Evolutionary conservation across 208 protist genomes (phyloP).

Genomic region (Spongospora subterranea): DNA sequence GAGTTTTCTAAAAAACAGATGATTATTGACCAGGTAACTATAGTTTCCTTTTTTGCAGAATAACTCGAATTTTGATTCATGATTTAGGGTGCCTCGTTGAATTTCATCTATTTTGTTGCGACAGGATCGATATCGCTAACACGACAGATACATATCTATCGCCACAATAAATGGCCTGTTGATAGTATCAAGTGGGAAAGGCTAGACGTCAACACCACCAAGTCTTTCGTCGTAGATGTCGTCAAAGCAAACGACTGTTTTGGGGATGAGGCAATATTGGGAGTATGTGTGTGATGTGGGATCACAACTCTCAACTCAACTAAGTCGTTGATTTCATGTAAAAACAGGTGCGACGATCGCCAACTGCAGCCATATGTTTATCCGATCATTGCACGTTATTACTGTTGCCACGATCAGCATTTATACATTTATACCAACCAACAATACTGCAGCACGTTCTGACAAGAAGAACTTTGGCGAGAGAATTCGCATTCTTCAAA

Average conservation of each 20-base stretch:
- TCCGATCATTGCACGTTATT: not conserved
- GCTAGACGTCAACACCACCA: not conserved
- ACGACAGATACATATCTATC: not conserved
- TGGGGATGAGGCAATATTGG: not conserved
- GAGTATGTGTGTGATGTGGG: not conserved
- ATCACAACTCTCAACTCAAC: not conserved
- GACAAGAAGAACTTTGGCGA: not conserved
- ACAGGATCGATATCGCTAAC: slow-evolving; percentile 19
- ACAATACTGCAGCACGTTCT: not conserved
- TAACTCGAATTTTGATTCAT: not conserved
- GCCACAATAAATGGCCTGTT: not conserved
- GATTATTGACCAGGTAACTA: not conserved
- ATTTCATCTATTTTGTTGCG: slow-evolving; percentile 47
- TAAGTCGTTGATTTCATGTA: not conserved
- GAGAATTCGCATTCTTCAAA: slow-evolving; percentile 45
- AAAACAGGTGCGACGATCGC: slow-evolving; percentile 2
- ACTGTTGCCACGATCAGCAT: not conserved
- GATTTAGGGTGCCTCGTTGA: not conserved
- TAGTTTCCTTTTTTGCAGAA: not conserved
- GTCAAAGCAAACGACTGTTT: slow-evolving; percentile 3
- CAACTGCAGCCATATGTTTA: slow-evolving; percentile 36
- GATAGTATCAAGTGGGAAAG: not conserved
- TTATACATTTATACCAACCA: slow-evolving; percentile 9
- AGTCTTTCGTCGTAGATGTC: slow-evolving; percentile 47
- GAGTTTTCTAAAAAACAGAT: not conserved